Percentiles rank a stretch among this genome's conserved stretches.
Evolutionary conservation across 768 basidiomycete genomes (phyloP).

Genomic region (Boletellus emodensis): DNA sequence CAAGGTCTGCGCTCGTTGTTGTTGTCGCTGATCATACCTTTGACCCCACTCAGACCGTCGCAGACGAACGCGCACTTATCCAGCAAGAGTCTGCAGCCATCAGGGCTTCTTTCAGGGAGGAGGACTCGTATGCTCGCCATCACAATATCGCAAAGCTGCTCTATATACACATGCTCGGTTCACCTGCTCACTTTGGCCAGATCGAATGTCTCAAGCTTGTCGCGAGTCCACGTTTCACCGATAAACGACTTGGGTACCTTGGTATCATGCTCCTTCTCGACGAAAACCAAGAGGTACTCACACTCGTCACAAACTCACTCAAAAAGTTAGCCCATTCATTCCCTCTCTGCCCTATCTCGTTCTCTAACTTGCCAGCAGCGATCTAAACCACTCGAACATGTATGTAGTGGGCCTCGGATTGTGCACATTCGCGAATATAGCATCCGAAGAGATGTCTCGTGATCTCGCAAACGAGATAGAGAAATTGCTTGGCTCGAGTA

Average conservation of each 20-base stretch:
- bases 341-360: not conserved
- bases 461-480: slow-evolving; percentile 98
- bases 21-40: slow-evolving; percentile 9
- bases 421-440: slow-evolving; percentile 98
- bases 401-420: slow-evolving; percentile 96
- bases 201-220: slow-evolving; percentile 96
- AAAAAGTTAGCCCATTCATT: slow-evolving; percentile 68
- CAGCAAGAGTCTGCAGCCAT: slow-evolving; percentile 98
- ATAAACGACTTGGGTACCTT: slow-evolving; percentile 94
- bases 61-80: slow-evolving; percentile 95
- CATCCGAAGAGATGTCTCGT: slow-evolving; percentile 99
- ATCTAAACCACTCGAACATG: slow-evolving; percentile 99
- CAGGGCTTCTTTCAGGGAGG: slow-evolving; percentile 94
- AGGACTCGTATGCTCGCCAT: slow-evolving; percentile 91
- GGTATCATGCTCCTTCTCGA: slow-evolving; percentile 98
- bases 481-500: slow-evolving; percentile 93
- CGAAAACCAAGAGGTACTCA: slow-evolving; percentile 97
- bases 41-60: slow-evolving; percentile 69
- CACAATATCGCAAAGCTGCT: slow-evolving; percentile 97
- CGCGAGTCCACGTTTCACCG: slow-evolving; percentile 90
- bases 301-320: slow-evolving; percentile 94
- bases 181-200: slow-evolving; percentile 98
- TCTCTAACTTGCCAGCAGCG: slow-evolving; percentile 47
- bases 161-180: slow-evolving; percentile 99
- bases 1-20: slow-evolving; percentile 58